phyloP scores from a whole-genome alignment of 768 basidiomycete genomes.

The Leccinum longicurvipes region DNA sequence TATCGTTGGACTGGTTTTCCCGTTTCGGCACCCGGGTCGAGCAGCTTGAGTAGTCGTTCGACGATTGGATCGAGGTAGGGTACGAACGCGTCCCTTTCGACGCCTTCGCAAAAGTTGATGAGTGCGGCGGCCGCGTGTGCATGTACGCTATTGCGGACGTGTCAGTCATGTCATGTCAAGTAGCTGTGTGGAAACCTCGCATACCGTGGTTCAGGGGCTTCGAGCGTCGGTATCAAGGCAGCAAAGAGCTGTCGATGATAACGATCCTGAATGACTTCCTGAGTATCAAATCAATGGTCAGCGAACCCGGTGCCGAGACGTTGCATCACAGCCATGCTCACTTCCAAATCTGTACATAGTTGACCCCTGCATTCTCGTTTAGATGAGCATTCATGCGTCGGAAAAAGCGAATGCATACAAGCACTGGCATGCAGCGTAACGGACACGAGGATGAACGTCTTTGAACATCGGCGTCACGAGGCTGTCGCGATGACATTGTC shows the following conservation, averaged over 20 bases:
- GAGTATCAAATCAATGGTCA: neutral
- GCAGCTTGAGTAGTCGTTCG: constrained; percentile 53
- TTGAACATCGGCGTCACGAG: constrained; percentile 74
- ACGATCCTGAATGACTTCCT: constrained; percentile 74
- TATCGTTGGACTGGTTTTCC: constrained; percentile 48
- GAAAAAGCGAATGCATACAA: constrained; percentile 44
- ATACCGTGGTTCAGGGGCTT: constrained; percentile 72
- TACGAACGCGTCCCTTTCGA: constrained; percentile 64
- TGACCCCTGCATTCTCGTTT: constrained; percentile 56
- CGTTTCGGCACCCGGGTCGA: constrained; percentile 50
- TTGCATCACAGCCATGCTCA: constrained; percentile 29
- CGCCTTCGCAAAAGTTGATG: constrained; percentile 90
- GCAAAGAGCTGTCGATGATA: constrained; percentile 68
- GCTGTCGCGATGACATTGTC: constrained; percentile 32
- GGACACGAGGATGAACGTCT: constrained; percentile 73
- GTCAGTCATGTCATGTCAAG: neutral
- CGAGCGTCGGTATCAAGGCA: constrained; percentile 67
- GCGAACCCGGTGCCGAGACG: neutral
- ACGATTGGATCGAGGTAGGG: constrained; percentile 82
- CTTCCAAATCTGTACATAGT: constrained; percentile 85
- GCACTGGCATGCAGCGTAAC: constrained; percentile 83
- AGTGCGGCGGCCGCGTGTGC: constrained; percentile 84
- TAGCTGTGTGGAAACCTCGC: constrained; percentile 4
- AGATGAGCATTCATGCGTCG: neutral
- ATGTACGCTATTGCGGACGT: constrained; percentile 56